Percentiles rank a stretch among this genome's conserved stretches.
phyloP scores from a whole-genome alignment of 2,329 filamentous ascomycete genomes.

The Truncatella angustata region DNA sequence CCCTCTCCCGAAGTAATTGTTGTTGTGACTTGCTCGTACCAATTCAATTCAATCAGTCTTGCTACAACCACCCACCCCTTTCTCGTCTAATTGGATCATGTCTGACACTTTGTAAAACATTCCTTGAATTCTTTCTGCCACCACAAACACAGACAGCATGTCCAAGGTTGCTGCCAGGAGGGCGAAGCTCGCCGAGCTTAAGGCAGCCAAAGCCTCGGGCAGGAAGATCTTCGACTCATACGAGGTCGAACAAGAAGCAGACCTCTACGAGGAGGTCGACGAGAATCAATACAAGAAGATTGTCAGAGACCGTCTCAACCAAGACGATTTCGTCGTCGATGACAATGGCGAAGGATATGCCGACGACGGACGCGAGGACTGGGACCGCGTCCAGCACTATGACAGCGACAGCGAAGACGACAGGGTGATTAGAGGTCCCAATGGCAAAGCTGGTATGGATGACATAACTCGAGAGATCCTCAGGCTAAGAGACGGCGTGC shows the following conservation, averaged over 20 bases:
- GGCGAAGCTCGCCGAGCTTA: conserved; percentile 71
- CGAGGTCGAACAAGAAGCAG: conserved; percentile 77
- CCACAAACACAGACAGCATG: conserved; percentile 26
- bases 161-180: conserved; percentile 40
- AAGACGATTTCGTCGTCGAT: conserved; percentile 98
- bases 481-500: conserved; percentile 8
- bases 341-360: conserved; percentile 97
- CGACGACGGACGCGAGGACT: conserved; percentile 93
- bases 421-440: conserved; percentile 41
- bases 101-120: background rate
- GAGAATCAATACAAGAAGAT: conserved; percentile 98
- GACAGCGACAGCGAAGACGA: conserved; percentile 77
- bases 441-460: conserved; percentile 47
- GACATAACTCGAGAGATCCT: background rate
- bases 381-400: conserved; percentile 69
- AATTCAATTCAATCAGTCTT: conserved; percentile 2
- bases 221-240: conserved; percentile 90
- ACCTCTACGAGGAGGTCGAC: conserved; percentile 93
- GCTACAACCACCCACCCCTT: background rate
- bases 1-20: background rate
- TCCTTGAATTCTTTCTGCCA: background rate
- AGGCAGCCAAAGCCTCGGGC: conserved; percentile 79
- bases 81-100: background rate
- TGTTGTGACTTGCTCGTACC: background rate
- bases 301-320: conserved; percentile 80